phyloP scores from a whole-genome alignment of 2,329 filamentous ascomycete genomes.

The Ascochyta clinopodiicola region DNA sequence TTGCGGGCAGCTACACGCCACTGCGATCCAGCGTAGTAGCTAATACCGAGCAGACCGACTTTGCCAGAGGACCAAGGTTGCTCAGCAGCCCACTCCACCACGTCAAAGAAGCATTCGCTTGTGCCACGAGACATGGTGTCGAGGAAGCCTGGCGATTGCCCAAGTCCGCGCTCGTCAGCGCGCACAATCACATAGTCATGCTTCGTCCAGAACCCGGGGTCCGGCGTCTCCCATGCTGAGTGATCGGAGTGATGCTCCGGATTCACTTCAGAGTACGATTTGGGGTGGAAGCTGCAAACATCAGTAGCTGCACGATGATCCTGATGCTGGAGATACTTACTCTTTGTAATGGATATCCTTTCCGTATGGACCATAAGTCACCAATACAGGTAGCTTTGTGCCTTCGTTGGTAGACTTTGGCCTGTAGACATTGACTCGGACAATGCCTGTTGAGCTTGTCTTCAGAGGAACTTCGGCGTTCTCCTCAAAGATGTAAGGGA shows the following conservation, averaged over 20 bases:
- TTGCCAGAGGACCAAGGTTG: constrained; percentile 60
- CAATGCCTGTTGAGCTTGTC: constrained; percentile 46
- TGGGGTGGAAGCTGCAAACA: constrained; percentile 54
- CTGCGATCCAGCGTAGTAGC: constrained; percentile 61
- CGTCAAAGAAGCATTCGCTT: constrained; percentile 59
- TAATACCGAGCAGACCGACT: constrained; percentile 59
- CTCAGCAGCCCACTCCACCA: constrained; percentile 60
- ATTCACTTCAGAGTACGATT: constrained; percentile 53
- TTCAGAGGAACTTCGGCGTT: constrained; percentile 57
- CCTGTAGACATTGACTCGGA: constrained; percentile 60
- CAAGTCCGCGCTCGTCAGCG: constrained; percentile 60
- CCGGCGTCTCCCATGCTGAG: constrained; percentile 55
- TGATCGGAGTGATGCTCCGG: constrained; percentile 48
- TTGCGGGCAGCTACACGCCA: constrained; percentile 61
- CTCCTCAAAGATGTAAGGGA: constrained; percentile 58
- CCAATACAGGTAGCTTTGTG: constrained; percentile 63
- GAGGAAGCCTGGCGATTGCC: constrained; percentile 59
- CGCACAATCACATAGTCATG: constrained; percentile 49
- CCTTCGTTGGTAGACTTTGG: constrained; percentile 49
- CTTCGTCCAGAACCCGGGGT: constrained; percentile 50
- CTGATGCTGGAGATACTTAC: constrained; percentile 30
- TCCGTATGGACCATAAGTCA: constrained; percentile 76
- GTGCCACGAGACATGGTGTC: constrained; percentile 62
- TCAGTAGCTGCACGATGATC: constrained; percentile 1
- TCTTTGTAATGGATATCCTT: constrained; percentile 72